phyloP scores from a whole-genome alignment of 352 stramenopile genomes.

The Phytophthora ohioensis region DNA sequence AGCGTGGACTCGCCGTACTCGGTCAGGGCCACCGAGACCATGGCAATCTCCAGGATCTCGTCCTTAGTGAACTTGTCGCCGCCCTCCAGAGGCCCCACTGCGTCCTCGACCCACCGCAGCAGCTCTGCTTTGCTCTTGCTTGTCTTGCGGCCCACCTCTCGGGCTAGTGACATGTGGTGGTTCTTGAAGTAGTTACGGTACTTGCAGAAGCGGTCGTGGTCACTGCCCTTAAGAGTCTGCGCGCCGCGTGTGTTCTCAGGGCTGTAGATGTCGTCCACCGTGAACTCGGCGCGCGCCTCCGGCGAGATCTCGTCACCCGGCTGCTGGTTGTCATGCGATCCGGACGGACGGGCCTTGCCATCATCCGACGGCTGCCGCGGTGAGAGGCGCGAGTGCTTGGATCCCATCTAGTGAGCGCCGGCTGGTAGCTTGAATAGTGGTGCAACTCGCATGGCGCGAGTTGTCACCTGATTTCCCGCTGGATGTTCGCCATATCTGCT shows the following conservation, averaged over 20 bases:
- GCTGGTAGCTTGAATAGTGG: neutral
- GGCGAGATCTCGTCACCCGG: constrained; percentile 30
- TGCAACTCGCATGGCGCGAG: too few species aligned
- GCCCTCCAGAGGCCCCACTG: constrained; percentile 35
- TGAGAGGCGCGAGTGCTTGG: constrained; percentile 39
- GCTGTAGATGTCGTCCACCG: constrained; percentile 42
- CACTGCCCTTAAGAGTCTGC: constrained; percentile 26
- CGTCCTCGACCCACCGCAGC: constrained; percentile 40
- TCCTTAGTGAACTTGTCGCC: constrained; percentile 41
- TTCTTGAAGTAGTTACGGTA: constrained; percentile 66
- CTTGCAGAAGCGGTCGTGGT: constrained; percentile 49
- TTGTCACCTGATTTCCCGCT: constrained; percentile 22
- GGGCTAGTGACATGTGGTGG: constrained; percentile 52
- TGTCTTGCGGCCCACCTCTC: constrained; percentile 45
- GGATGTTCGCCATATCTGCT: constrained; percentile 4
- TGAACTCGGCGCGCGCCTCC: constrained; percentile 42
- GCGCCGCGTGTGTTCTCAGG: constrained; percentile 40
- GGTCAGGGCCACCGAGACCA: constrained; percentile 48
- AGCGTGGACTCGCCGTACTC: constrained; percentile 42
- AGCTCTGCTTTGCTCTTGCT: constrained; percentile 47
- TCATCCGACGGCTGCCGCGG: constrained; percentile 12
- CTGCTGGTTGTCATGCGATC: constrained; percentile 14
- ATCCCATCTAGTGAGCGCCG: constrained; percentile 33
- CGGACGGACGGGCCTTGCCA: constrained; percentile 4
- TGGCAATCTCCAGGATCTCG: constrained; percentile 52